Conservation (phyloP, 2,329 filamentous ascomycete genomes). For the Coniochaeta hoffmannii region DNA sequence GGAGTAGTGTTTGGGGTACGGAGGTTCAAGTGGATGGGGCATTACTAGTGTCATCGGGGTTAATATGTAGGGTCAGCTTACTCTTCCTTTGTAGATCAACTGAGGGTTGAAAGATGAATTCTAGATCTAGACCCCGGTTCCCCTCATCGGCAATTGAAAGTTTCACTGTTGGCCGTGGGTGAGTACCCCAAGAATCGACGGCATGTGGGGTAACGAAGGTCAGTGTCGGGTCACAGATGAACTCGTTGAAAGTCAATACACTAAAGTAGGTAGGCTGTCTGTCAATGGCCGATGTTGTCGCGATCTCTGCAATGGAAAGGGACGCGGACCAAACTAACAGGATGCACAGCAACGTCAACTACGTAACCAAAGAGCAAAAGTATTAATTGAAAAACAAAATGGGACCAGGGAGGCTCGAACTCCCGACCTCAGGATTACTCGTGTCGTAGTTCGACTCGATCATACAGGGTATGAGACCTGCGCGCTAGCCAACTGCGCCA, state of each 20-base stretch:
- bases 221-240: no score
- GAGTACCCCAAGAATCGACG: no score
- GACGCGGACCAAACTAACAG: no score
- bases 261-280: no score
- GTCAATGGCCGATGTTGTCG: no score
- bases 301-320: no score
- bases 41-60: background rate
- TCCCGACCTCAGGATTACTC: constrained; percentile 4
- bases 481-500: constrained; percentile 4
- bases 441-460: background rate
- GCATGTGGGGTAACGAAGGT: no score
- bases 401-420: constrained; percentile 4
- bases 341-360: no score
- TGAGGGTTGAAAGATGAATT: background rate
- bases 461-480: constrained; percentile 3
- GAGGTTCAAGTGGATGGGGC: no score
- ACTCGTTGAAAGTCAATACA: no score
- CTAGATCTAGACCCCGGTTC: background rate
- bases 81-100: background rate
- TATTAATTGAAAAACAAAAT: background rate
- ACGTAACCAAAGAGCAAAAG: background rate
- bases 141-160: constrained; percentile 2
- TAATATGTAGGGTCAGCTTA: background rate
- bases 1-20: no score
- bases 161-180: no score